A percentile compares a stretch with the other conserved stretches of the same genome.
phyloP scores from a whole-genome alignment of 495 filamentous ascomycete genomes.

The Cercophora sp. region DNA sequence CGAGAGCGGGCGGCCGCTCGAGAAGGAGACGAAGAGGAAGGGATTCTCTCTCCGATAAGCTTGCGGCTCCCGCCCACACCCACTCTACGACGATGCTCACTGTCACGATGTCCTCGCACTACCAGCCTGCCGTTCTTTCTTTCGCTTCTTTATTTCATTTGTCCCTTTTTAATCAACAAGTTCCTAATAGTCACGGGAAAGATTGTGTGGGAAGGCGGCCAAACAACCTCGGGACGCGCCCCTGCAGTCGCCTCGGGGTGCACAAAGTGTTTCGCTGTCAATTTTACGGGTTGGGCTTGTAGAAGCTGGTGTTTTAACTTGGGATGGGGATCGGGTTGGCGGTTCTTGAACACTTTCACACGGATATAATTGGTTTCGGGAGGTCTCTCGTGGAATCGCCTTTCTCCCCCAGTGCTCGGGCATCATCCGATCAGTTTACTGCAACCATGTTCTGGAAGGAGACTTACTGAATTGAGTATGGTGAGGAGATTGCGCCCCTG shows the following conservation, averaged over 20 bases:
- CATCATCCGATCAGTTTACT: constrained; percentile 14
- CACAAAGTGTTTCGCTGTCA: constrained; percentile 20
- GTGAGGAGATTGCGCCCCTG: no score
- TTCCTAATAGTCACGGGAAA: constrained; percentile 41
- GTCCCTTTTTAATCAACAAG: constrained; percentile 47
- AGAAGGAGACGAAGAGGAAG: constrained; percentile 95
- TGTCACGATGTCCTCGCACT: constrained; percentile 47
- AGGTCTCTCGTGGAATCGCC: no score
- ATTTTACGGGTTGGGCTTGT: constrained; percentile 22
- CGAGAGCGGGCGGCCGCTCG: constrained; percentile 90
- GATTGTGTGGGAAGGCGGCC: constrained; percentile 24
- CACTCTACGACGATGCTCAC: constrained; percentile 43
- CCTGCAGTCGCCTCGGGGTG: constrained; percentile 2
- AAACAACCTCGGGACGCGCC: constrained; percentile 9
- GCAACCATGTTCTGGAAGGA: background rate
- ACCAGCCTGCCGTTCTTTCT: constrained; percentile 46
- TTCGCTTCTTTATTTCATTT: constrained; percentile 38
- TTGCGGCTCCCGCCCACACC: constrained; percentile 16
- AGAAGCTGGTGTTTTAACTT: constrained; percentile 23
- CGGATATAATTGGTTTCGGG: constrained; percentile 37
- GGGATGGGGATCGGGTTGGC: constrained; percentile 21
- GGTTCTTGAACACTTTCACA: constrained; percentile 37
- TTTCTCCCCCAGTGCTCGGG: constrained; percentile 8
- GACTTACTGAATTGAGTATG: no score
- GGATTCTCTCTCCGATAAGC: constrained; percentile 94